Base-by-base conservation (phyloP, 805 yeast species). In the Saturnispora sanitii region DNA sequence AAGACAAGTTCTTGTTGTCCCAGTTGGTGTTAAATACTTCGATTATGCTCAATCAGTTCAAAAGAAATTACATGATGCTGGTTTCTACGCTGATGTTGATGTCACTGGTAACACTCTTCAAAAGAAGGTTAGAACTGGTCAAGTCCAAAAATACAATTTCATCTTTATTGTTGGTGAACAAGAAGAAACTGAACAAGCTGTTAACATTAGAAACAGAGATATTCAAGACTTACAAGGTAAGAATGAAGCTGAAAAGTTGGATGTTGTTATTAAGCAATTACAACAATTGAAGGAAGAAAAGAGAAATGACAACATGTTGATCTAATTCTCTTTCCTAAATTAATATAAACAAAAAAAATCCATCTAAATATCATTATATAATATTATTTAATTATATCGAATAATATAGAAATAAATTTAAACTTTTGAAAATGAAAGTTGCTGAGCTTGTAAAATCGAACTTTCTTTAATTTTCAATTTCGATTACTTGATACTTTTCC, bases 41-140 rank as follows among this genome's bases (percentile, higher is more conserved):
- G 95, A 80, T 49, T 92, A 92, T 58, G 99, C 97, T 33, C 79
- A 81, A 62, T 68, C 76, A 53, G 82, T 92, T 49, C 78, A 79
- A 55, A 75, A 82, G 56, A 62, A 64, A 50, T 68, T 81, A 59
- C 79, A 82, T 58, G 70, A 67, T 43, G 77, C 77, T 50, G 90
- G 87, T 23, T 82, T 90, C 73, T 86, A 75, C 57, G 92, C 95
- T 32, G 99, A 92, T 58, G 94, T 77, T 44, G 99, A 92, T 61
- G 65, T 86, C 45, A 73, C 88, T 38, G 96, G 96, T 68, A 90
- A 92, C 74, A 92, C 99, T 42, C 73, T 92, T 64, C 95, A 84
- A 64, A 92, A 92, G 90, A 92, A 92, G 80, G 87, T 92, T 46
- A 86, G 98, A 75, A 83, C 76, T 53, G 98, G 96, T 56, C 97